Base-by-base conservation (phyloP, 1,284 basidiomycete genomes). In the Schizophyllum amplum region DNA sequence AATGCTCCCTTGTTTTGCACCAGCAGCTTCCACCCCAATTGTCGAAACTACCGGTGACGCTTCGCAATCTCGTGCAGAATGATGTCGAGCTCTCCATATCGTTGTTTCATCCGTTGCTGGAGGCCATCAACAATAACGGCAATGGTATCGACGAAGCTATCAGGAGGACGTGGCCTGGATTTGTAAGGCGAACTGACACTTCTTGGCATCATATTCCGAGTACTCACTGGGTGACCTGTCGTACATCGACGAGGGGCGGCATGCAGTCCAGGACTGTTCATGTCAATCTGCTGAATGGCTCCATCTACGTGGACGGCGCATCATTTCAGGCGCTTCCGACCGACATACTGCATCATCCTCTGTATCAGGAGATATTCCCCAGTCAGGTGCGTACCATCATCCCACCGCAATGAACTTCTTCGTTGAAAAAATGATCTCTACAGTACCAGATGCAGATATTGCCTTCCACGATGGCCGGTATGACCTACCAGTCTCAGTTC, bases 291-390 rank as follows among this genome's bases (percentile, higher is more conserved):
- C 59, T 79, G 4, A 62, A 70, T 46, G 79, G 79, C 5, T 58
- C 60, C 7, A 65, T 82, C 5, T 64, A 78, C 6, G 68, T 81
- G 5, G 63, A 75, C 50, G 79, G 76, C 0, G 69, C 69, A 51
- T 67, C 71, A 0, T 54, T 77, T 4, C 71, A 72, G 5, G 68
- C 70, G 21, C 66, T 81, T 9, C 74, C 76, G 0, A 53, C 46
- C 0, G 56, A 62, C 0, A 74, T 78, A 33, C 42, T 68, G 1
- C 42, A 26, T 0, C 70, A 78, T 61, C 46, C 67, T 0, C 63
- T 67, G 1, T 80, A 51, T 26, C 47, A 73, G 49, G 22, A 25
- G 1, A 62, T 68, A 0, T 58, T 79, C n/a, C 66, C 70, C 22
- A 63, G 65, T 11, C 54, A 63, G 55, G 69, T 69, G 53, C 5